Base-by-base conservation (phyloP, 306 rosid genomes). In the Ormosia emarginata region DNA sequence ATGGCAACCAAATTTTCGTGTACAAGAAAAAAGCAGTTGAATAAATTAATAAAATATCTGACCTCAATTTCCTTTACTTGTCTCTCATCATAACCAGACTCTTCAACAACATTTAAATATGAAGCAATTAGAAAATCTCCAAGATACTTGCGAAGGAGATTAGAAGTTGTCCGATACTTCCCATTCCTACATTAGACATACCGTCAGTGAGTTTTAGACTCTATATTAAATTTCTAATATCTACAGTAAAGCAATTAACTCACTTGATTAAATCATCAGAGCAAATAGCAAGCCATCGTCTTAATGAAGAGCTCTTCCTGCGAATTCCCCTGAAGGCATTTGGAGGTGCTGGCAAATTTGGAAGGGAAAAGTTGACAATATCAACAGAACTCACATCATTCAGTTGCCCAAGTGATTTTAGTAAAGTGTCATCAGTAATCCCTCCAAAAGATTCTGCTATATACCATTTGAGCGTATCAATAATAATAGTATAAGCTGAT, bases 221-320 rank as follows among this genome's bases (percentile, higher is more conserved):
- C 44, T 6, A 17, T 10, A 75, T 24, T 63, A 7, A 73, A 61
- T 59, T 67, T 78, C 56, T 37, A 58, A 7, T 17, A 68, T 68
- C 75, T 74, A 62, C 32, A 44, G 59, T 17, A 74, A 71, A 68
- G 61, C 50, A 74, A 53, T 10, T 18, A 74, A 85, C 98, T 87
- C 84, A 95, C 98, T 46, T 81, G 40, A 83, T 93, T 86, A 86
- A 83, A 77, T 90, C 94, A 81, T 95, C 98, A 53, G 95, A 82
- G 85, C 97, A 95, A 80, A 95, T 93, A 74, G 91, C 79, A 77
- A 95, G 98, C 99, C 99, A 95, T n/a, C 98, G 98, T 88, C 87
- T 91, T 79, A 95, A 82, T 69, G 98, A 93, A 72, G 97, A 89
- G 75, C 86, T 90, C 86, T 95, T 95, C 90, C 89, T 88, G 79